Evolutionary conservation across 2,329 filamentous ascomycete species (phyloP).

Genomic region (Cercospora brassicicola): DNA sequence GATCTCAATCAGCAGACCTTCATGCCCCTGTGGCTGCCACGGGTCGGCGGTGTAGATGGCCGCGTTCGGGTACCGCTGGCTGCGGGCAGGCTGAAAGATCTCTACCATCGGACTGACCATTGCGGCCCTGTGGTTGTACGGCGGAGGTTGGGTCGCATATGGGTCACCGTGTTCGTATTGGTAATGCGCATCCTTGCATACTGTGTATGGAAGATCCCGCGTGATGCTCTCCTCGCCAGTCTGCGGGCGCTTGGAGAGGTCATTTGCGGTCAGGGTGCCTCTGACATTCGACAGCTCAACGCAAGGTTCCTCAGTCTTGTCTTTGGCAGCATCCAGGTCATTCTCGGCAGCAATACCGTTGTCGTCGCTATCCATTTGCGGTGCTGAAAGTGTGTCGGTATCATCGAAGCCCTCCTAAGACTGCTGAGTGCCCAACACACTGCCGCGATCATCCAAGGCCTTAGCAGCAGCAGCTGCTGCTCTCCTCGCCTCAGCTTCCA

Average conservation of each 20-base stretch:
- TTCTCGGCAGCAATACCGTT: not conserved
- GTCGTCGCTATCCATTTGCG: not conserved
- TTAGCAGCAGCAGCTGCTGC: not conserved
- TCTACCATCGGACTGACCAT: not conserved
- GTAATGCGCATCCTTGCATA: not conserved
- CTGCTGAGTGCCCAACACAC: not conserved
- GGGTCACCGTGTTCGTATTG: not conserved
- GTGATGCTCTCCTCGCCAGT: not conserved
- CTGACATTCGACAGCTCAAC: not conserved
- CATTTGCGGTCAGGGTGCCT: not conserved
- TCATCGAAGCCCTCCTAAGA: not conserved
- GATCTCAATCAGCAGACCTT: not conserved
- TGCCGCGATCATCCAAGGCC: not conserved
- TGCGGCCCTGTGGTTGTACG: not conserved
- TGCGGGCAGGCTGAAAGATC: not conserved
- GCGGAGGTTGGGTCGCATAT: not conserved
- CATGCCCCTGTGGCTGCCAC: not conserved
- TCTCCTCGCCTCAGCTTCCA: slow-evolving; percentile 8
- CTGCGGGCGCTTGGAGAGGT: not conserved
- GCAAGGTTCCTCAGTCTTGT: not conserved
- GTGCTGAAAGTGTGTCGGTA: not conserved
- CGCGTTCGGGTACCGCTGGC: not conserved
- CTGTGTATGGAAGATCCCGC: not conserved
- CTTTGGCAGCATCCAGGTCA: not conserved
- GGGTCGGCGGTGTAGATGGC: not conserved